Base-by-base conservation (phyloP, 2,329 filamentous ascomycete species). In the Cordyceps pruinosa region DNA sequence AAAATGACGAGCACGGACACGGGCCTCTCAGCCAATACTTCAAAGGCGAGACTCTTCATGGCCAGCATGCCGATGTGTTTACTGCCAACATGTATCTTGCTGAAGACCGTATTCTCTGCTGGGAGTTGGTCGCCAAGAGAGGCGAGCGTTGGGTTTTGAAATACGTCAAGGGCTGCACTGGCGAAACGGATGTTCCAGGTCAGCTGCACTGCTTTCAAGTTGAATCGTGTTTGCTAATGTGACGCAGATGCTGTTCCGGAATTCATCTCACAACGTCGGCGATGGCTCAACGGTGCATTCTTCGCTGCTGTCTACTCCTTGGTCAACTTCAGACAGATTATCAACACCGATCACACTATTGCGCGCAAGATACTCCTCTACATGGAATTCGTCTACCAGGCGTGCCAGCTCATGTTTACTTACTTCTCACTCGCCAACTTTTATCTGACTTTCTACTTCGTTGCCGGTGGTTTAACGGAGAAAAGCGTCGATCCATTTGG, bases 381-480 rank as follows among this genome's bases (percentile, higher is more conserved):
- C 72, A 84, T 97, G 65, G 94, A 99, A 71, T 97, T 97, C 69
- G 72, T 96, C 64, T 99, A 99, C 72, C 94, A 99, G 70, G 87
- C 96, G 69, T 81, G 97, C 64, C 89, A 91, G 68, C 83, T 99
- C 15, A 72, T 96, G 60, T 99, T 99, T 76, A 99, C 94, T 46
- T 99, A 90, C 77, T 97, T 99, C 77, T 96, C 93, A 12, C 84
- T 99, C 41, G 92, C 93, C 72, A 99, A 99, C 77, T 99, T 97
- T 79, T 99, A 97, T 72, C 85, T 99, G 53, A 96, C 92, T 58
- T 99, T 99, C 75, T 99, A 92, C 81, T 99, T 99, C 76, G 87
- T 99, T 63, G 91, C 91, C 23, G 94, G 94, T 44, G 95, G 92
- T 41, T 80, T 99, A 17, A 82, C 88, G 0, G 90, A 97, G 66